Conservation (phyloP, 352 stramenopile genomes). For the Peronospora farinosa region DNA sequence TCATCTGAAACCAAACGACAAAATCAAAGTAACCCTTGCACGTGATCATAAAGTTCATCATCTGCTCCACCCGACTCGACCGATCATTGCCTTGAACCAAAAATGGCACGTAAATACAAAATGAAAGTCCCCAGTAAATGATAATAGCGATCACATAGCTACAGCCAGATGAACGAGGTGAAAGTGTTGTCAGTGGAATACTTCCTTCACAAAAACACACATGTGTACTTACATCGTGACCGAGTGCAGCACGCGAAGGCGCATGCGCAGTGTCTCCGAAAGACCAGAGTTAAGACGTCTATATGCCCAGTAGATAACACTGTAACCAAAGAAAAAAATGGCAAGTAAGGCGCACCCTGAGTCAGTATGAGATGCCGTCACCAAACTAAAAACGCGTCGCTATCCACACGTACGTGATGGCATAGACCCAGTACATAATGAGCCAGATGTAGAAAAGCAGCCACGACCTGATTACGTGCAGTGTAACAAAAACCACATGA, state of each 20-base stretch:
- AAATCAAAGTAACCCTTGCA: conserved; percentile 89
- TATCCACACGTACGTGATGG: conserved; percentile 47
- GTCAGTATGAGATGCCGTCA: conserved; percentile 2
- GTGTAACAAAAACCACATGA: conserved; percentile 1
- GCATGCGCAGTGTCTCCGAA: conserved; percentile 80
- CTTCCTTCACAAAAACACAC: conserved; percentile 1
- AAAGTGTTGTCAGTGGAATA: conserved; percentile 1
- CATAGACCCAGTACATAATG: conserved; percentile 82
- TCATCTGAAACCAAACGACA: conserved; percentile 87
- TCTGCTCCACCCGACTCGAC: conserved; percentile 46
- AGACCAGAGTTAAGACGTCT: conserved; percentile 70
- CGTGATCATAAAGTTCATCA: conserved; percentile 89
- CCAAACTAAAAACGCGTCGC: not conserved
- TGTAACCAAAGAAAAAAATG: conserved; percentile 6
- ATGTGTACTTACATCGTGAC: conserved; percentile 70
- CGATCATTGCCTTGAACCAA: conserved; percentile 53
- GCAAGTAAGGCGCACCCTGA: not conserved
- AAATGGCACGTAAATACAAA: conserved; percentile 83
- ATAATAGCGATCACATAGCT: conserved; percentile 89
- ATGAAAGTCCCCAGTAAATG: conserved; percentile 85
- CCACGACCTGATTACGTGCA: conserved; percentile 49
- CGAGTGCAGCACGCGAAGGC: conserved; percentile 78
- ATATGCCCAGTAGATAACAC: conserved; percentile 84
- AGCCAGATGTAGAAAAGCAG: conserved; percentile 84
- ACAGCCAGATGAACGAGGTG: not conserved